phyloP scores from a whole-genome alignment of 257 asterid species.

The Fraxinus cuspidata region DNA sequence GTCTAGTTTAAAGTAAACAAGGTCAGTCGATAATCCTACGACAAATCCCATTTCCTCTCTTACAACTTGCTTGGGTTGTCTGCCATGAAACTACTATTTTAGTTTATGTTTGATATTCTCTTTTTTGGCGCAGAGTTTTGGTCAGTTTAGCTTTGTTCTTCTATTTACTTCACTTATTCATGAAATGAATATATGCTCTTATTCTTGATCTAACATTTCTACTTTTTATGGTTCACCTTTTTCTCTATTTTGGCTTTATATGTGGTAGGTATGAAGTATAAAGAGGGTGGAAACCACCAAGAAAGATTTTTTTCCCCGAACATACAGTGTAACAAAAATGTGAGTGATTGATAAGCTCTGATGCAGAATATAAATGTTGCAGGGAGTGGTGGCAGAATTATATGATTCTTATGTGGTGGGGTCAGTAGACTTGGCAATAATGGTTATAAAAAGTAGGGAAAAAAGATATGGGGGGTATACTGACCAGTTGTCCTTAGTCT shows the following conservation, averaged over 20 bases:
- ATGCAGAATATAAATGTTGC: slow-evolving; percentile 44
- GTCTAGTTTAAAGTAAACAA: slow-evolving; percentile 34
- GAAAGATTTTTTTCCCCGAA: slow-evolving; percentile 32
- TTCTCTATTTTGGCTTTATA: neutral
- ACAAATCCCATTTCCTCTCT: slow-evolving; percentile 17
- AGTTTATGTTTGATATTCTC: slow-evolving; percentile 13
- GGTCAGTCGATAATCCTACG: slow-evolving; percentile 29
- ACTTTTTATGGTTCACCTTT: slow-evolving; percentile 23
- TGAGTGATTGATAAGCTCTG: slow-evolving; percentile 43
- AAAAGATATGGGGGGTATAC: slow-evolving; percentile 41
- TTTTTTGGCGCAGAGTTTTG: slow-evolving; percentile 8
- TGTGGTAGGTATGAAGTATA: slow-evolving; percentile 36
- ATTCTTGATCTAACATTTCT: slow-evolving; percentile 23
- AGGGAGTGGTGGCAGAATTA: slow-evolving; percentile 52
- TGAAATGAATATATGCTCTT: slow-evolving; percentile 6
- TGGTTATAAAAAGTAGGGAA: slow-evolving; percentile 40
- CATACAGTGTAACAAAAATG: neutral
- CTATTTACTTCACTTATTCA: too few species aligned
- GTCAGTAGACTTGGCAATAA: slow-evolving; percentile 48
- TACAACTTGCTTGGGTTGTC: slow-evolving; percentile 35
- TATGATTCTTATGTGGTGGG: slow-evolving; percentile 55
- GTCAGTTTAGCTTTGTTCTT: neutral
- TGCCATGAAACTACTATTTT: slow-evolving; percentile 33
- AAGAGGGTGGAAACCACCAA: slow-evolving; percentile 52
- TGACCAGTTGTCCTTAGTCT: slow-evolving; percentile 35